Conservation (phyloP, 2,329 filamentous ascomycete species). For the Fusarium virguliforme region DNA sequence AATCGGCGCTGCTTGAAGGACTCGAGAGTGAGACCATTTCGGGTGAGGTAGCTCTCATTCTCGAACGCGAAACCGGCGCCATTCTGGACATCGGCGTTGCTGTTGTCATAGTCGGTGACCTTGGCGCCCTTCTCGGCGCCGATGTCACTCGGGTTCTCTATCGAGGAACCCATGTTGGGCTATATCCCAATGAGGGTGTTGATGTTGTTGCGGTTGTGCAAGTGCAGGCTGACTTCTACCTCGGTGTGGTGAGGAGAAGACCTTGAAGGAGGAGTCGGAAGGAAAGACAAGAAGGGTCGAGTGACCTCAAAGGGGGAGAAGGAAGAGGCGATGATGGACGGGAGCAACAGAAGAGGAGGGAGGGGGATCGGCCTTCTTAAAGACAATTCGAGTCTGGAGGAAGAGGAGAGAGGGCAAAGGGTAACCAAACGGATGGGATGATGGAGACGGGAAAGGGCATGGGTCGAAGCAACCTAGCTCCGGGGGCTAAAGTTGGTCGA, state of each 20-base stretch:
- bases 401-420: slow-evolving; percentile 18
- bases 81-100: slow-evolving; percentile 26
- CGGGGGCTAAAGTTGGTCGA: slow-evolving; percentile 26
- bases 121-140: slow-evolving; percentile 46
- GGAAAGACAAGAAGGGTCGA: slow-evolving; percentile 35
- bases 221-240: background rate
- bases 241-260: slow-evolving; percentile 10
- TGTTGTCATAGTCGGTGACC: slow-evolving; percentile 41
- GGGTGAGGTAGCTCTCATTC: slow-evolving; percentile 44
- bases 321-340: slow-evolving; percentile 31
- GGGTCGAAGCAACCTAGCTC: slow-evolving; percentile 15
- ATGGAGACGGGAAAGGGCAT: slow-evolving; percentile 25
- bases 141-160: slow-evolving; percentile 43
- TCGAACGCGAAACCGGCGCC: slow-evolving; percentile 45
- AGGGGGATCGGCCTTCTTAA: slow-evolving; percentile 44
- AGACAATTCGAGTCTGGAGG: slow-evolving; percentile 22
- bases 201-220: slow-evolving; percentile 15
- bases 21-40: slow-evolving; percentile 49
- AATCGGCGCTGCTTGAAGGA: slow-evolving; percentile 47
- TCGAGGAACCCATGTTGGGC: slow-evolving; percentile 43
- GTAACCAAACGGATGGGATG: slow-evolving; percentile 20
- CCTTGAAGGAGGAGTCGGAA: slow-evolving; percentile 22
- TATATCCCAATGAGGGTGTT: slow-evolving; percentile 15
- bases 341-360: slow-evolving; percentile 12
- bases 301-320: slow-evolving; percentile 36